Evolutionary conservation across 148 eudicot species (phyloP).

Genomic region (Vaccinium corymbosum): DNA sequence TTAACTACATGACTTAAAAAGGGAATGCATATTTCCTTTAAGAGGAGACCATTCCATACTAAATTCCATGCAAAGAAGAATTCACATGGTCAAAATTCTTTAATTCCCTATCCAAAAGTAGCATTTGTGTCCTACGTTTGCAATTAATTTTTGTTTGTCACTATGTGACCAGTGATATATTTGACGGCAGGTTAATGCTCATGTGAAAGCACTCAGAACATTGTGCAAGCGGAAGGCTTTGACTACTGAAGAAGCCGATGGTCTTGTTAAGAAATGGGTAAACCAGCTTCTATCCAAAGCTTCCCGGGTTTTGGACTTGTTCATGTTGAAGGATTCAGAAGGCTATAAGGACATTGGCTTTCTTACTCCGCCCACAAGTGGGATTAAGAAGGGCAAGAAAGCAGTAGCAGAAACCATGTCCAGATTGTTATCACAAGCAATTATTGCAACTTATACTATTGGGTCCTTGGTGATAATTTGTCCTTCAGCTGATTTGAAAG

Average conservation of each 20-base stretch:
- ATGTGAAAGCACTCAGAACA: slow-evolving; percentile 86
- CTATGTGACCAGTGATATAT: not conserved
- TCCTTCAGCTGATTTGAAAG: slow-evolving; percentile 63
- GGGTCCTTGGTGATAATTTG: slow-evolving; percentile 79
- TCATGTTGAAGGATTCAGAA: slow-evolving; percentile 49
- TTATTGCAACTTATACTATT: slow-evolving; percentile 76
- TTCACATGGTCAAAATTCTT: not conserved
- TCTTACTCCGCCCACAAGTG: slow-evolving; percentile 55
- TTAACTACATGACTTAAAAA: not conserved
- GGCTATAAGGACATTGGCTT: slow-evolving; percentile 42
- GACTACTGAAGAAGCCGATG: slow-evolving; percentile 64
- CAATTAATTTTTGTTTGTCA: not conserved
- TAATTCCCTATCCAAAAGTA: not conserved
- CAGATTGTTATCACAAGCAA: slow-evolving; percentile 43
- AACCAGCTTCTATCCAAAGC: slow-evolving; percentile 63
- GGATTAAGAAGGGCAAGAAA: slow-evolving; percentile 36
- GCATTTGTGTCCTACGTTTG: not conserved
- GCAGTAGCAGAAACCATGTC: slow-evolving; percentile 29
- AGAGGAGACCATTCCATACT: not conserved
- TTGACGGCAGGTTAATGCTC: slow-evolving; percentile 86
- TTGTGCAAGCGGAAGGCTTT: slow-evolving; percentile 79
- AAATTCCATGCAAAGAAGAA: not conserved
- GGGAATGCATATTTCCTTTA: not conserved
- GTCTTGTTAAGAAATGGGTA: slow-evolving; percentile 64
- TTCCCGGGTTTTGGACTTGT: slow-evolving; percentile 45